Conservation (phyloP, 495 filamentous ascomycete species). For the Penicillium bovifimosum region DNA sequence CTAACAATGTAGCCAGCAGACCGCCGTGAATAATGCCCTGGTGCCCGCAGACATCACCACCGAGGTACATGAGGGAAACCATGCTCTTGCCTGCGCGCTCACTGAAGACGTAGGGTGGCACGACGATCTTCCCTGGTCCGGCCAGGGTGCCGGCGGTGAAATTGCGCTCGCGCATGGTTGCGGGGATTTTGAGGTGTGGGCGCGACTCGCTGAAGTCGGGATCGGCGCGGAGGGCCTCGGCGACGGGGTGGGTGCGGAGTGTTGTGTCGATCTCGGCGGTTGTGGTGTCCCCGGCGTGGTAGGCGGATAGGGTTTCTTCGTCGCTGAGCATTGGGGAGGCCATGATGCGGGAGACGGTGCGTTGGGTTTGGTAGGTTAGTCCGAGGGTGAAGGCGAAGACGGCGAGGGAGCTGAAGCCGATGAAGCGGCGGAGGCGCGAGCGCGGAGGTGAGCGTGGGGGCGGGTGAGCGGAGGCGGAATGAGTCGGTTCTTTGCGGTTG, state of each 20-base stretch:
- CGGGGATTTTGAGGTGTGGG: constrained; percentile 81
- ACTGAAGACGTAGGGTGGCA: constrained; percentile 75
- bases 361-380: constrained; percentile 20
- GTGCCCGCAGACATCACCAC: constrained; percentile 80
- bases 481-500: constrained; percentile 8
- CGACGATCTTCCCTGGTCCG: constrained; percentile 69
- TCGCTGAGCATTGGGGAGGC: constrained; percentile 48
- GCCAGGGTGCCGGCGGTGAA: constrained; percentile 77
- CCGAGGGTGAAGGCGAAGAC: constrained; percentile 34
- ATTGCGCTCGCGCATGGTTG: constrained; percentile 58
- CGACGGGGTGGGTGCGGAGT: constrained; percentile 71
- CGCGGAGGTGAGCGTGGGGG: constrained; percentile 13
- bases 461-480: constrained; percentile 1
- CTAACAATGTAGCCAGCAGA: constrained; percentile 82
- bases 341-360: constrained; percentile 35
- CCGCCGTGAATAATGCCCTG: constrained; percentile 91
- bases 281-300: constrained; percentile 53
- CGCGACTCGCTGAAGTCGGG: constrained; percentile 68
- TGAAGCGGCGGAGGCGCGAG: constrained; percentile 33
- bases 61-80: constrained; percentile 74
- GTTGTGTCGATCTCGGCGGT: constrained; percentile 60
- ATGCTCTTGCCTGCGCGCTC: constrained; percentile 65
- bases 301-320: constrained; percentile 66
- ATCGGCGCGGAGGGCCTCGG: constrained; percentile 57
- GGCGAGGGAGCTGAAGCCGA: constrained; percentile 38